Percentiles rank a stretch among this genome's conserved stretches.
Evolutionary conservation across 2,329 filamentous ascomycete genomes (phyloP).

Genomic region (Pestalotiopsis fici): DNA sequence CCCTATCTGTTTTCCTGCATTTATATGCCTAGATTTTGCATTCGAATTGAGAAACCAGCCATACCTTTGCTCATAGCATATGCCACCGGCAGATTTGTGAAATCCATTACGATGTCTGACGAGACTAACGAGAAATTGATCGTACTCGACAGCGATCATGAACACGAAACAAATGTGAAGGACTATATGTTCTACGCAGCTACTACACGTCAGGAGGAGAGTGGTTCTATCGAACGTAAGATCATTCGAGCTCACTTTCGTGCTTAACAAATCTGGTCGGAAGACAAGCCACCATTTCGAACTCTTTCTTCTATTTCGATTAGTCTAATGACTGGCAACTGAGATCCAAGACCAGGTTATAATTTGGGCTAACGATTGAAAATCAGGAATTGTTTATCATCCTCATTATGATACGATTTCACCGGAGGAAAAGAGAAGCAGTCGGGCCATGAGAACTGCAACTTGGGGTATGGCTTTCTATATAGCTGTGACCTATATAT

Average conservation of each 20-base stretch:
- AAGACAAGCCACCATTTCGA: not conserved
- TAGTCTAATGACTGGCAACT: not conserved
- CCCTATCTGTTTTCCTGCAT: too few species aligned
- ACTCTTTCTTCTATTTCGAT: not conserved
- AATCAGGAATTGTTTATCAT: not conserved
- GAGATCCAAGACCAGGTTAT: too few species aligned
- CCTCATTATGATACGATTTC: conserved; percentile 17
- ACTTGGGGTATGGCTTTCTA: conserved; percentile 48
- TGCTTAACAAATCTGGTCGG: not conserved
- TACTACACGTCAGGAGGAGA: conserved; percentile 20
- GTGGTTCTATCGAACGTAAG: not conserved
- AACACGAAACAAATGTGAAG: conserved; percentile 13
- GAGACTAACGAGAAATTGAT: too few species aligned
- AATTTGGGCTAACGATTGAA: not conserved
- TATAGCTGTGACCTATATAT: conserved; percentile 48
- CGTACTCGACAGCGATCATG: too few species aligned
- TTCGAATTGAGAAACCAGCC: too few species aligned
- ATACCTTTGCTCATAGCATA: too few species aligned
- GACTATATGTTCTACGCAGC: conserved; percentile 22
- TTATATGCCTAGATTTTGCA: too few species aligned
- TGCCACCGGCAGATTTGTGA: too few species aligned
- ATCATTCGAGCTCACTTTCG: conserved; percentile 10
- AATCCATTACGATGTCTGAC: too few species aligned
- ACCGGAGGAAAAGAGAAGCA: conserved; percentile 48
- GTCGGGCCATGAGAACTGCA: conserved; percentile 45